Evolutionary conservation across 2,329 filamentous ascomycete genomes (phyloP).

Genomic region (Metarhizium anisopliae): DNA sequence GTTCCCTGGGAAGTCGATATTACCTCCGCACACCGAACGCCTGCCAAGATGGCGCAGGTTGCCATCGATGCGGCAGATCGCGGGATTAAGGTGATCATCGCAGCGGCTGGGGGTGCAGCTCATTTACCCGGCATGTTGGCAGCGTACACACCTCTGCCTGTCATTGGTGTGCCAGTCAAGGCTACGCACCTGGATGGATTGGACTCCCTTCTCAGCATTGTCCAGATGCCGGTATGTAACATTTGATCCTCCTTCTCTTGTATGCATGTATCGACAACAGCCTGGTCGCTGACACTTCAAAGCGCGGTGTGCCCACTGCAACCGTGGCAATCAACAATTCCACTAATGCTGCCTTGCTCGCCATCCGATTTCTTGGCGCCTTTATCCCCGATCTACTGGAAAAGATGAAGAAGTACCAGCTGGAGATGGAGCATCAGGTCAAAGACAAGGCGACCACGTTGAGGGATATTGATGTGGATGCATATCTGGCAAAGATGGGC

Average conservation of each 20-base stretch:
- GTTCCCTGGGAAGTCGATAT: slow-evolving; percentile 67
- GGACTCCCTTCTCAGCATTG: slow-evolving; percentile 63
- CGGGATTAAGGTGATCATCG: slow-evolving; percentile 66
- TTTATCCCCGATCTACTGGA: slow-evolving; percentile 45
- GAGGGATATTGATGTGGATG: slow-evolving; percentile 44
- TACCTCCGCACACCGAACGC: slow-evolving; percentile 72
- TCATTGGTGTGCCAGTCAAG: slow-evolving; percentile 71
- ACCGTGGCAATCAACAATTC: slow-evolving; percentile 76
- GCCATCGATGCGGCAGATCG: slow-evolving; percentile 53
- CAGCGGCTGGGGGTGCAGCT: slow-evolving; percentile 66
- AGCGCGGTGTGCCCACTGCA: slow-evolving; percentile 59
- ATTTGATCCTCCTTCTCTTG: not conserved
- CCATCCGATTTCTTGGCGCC: slow-evolving; percentile 56
- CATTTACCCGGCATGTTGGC: slow-evolving; percentile 69
- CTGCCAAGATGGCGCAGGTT: slow-evolving; percentile 59
- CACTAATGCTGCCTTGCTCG: slow-evolving; percentile 66
- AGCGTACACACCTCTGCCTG: slow-evolving; percentile 60
- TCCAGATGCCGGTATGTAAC: slow-evolving; percentile 61
- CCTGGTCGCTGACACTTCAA: slow-evolving; percentile 16
- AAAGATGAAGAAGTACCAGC: slow-evolving; percentile 52
- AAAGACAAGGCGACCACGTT: slow-evolving; percentile 51
- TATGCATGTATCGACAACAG: slow-evolving; percentile 11
- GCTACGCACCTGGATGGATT: slow-evolving; percentile 63
- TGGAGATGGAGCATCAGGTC: slow-evolving; percentile 55
- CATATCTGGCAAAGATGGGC: slow-evolving; percentile 37